A percentile compares a stretch with the other conserved stretches of the same genome.
Evolutionary conservation across 2,329 filamentous ascomycete species (phyloP).

Genomic region (Pseudogymnoascus sp.): DNA sequence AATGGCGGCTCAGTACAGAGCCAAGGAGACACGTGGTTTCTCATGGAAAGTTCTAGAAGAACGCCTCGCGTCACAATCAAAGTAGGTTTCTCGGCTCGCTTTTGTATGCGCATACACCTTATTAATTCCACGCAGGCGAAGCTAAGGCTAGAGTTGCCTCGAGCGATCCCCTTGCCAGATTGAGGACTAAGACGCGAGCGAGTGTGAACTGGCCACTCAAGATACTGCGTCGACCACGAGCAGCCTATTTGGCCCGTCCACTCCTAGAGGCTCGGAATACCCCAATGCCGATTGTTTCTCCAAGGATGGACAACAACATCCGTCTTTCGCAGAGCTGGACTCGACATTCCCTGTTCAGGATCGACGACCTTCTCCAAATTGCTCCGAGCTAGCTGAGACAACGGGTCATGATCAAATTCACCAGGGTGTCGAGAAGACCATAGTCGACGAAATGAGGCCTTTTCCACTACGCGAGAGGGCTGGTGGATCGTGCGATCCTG

Average conservation of each 20-base stretch:
- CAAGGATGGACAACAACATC: not conserved
- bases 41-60: too few species aligned
- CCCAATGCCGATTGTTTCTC: not conserved
- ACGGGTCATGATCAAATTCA: too few species aligned
- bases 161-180: constrained; percentile 5
- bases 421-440: not conserved
- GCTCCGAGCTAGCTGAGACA: too few species aligned
- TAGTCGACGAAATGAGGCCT: not conserved
- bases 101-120: too few species aligned
- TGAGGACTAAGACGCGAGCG: not conserved
- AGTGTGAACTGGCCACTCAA: not conserved
- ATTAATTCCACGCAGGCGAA: not conserved
- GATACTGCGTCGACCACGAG: not conserved
- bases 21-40: too few species aligned
- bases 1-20: too few species aligned
- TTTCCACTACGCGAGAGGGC: too few species aligned
- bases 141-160: constrained; percentile 13
- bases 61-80: too few species aligned
- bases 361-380: not conserved
- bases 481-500: too few species aligned
- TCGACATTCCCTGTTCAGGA: not conserved
- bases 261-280: not conserved
- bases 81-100: too few species aligned
- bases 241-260: not conserved
- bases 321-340: not conserved